phyloP scores from a whole-genome alignment of 257 asterid genomes.

The Cruciata laevipes region DNA sequence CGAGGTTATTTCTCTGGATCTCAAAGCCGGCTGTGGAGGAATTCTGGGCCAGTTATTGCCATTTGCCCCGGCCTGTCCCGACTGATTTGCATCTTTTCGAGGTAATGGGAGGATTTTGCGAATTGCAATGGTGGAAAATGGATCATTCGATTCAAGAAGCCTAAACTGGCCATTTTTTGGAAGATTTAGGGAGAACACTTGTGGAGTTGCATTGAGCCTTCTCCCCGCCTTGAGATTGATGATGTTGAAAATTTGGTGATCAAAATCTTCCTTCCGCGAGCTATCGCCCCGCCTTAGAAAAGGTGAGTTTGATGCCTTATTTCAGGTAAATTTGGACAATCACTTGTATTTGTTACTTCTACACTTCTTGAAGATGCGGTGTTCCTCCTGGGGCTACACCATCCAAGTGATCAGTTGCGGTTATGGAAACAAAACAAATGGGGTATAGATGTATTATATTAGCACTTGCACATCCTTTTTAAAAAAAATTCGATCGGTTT shows the following conservation, averaged over 20 bases:
- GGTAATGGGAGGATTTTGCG: conserved; percentile 98
- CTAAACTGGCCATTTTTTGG: conserved; percentile 96
- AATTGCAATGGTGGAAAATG: conserved; percentile 96
- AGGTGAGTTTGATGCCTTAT: too few relatives aligned
- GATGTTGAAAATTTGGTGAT: too few relatives aligned
- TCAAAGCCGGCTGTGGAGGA: conserved; percentile 88
- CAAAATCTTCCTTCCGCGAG: too few relatives aligned
- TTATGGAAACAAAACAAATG: conserved; percentile 90
- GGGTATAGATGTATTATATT: conserved; percentile 78
- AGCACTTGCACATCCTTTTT: neutral
- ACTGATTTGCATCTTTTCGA: conserved; percentile 96
- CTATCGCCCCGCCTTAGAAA: too few relatives aligned
- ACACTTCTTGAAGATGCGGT: conserved; percentile 78
- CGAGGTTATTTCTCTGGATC: conserved; percentile 64
- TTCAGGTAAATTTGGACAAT: conserved; percentile 91
- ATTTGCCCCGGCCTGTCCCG: conserved; percentile 90
- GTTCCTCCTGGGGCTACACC: conserved; percentile 76
- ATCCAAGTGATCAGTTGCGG: conserved; percentile 96
- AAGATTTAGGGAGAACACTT: conserved; percentile 88
- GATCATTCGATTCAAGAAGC: too few relatives aligned
- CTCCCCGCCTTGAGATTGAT: too few relatives aligned
- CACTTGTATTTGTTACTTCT: conserved; percentile 87
- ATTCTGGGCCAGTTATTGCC: conserved; percentile 95
- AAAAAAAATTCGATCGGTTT: neutral
- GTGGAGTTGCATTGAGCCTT: conserved; percentile 87